phyloP scores from a whole-genome alignment of 1,284 basidiomycete genomes.

The Singerocomus rubriflavus region DNA sequence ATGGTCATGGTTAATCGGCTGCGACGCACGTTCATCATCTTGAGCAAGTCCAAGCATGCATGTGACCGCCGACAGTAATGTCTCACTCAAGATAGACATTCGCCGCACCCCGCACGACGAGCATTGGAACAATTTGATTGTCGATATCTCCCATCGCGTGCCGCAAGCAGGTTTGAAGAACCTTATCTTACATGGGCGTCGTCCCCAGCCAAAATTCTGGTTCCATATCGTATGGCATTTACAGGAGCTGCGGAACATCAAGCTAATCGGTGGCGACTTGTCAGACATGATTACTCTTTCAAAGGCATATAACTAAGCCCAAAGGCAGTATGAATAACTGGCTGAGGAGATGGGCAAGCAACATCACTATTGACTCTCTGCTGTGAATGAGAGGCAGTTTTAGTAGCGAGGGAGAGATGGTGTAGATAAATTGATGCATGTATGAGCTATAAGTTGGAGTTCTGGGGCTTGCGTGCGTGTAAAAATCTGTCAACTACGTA shows the following conservation, averaged over 20 bases:
- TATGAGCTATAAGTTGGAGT: no score
- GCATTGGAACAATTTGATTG: neutral
- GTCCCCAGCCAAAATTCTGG: neutral
- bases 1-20: neutral
- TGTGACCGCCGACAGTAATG: neutral
- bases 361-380: no score
- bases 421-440: no score
- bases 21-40: neutral
- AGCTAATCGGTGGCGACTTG: neutral
- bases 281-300: neutral
- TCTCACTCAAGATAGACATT: neutral
- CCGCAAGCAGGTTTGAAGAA: neutral
- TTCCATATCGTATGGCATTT: neutral
- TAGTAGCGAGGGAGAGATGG: no score
- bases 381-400: no score
- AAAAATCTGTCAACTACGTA: no score
- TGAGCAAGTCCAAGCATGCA: neutral
- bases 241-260: neutral
- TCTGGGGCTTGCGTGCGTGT: no score
- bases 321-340: no score
- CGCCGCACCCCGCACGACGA: no score
- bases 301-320: no score
- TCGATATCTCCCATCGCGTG: constrained; percentile 3
- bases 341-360: no score
- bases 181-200: neutral